Evolutionary conservation across 2,329 filamentous ascomycete genomes (phyloP), one percentile per base, ranked within the genome.

Genomic region (Monosporascus ibericus): DNA sequence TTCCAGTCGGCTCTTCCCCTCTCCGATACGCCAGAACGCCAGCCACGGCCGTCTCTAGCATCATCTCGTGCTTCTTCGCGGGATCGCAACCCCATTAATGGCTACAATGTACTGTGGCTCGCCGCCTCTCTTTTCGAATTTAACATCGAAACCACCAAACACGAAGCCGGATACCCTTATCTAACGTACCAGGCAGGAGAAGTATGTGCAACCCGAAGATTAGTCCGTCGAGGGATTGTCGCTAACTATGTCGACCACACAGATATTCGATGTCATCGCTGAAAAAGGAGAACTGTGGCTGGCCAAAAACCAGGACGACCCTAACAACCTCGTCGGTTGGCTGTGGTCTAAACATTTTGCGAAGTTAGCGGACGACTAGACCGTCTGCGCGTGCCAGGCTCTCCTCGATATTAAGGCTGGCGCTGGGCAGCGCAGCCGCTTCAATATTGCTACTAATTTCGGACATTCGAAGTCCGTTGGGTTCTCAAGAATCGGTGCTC

Each of bases 331-430:
- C 58, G 85, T 97, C 36, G 94, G 94, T 49, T 99, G 94, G 94
- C 96, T 99, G 64, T 99, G 94, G 94, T 95, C 92, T 64, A 96
- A 96, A 70, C 94, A 99, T 73, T 99, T 99, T 76, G 87, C 87
- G 50, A 83, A 81, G 66, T 65, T 84, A 57, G 80, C 80, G 48
- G 81, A 83, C 64, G 66, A 68, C 48, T 68, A 65, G 48, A 38
- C 27, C 18, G 17, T 27, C 34, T 51, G 20, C 38, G 15, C 34
- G 8, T 20, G 38, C 25, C 24, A 37, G 39, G 71, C 72, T 50
- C 56, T 47, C 34, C 50, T 50, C 53, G 49, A 48, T 36, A 50
- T 44, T 49, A 40, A 30, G 30, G 27, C 34, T 25, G 27, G 36
- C 39, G 48, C 47, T 22, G 37, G 34, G 40, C 40, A 30, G 27